Evolutionary conservation across 805 yeast species (phyloP), one percentile per base, ranked within the genome.

Genomic region (Wickerhamomyces bisporus): DNA sequence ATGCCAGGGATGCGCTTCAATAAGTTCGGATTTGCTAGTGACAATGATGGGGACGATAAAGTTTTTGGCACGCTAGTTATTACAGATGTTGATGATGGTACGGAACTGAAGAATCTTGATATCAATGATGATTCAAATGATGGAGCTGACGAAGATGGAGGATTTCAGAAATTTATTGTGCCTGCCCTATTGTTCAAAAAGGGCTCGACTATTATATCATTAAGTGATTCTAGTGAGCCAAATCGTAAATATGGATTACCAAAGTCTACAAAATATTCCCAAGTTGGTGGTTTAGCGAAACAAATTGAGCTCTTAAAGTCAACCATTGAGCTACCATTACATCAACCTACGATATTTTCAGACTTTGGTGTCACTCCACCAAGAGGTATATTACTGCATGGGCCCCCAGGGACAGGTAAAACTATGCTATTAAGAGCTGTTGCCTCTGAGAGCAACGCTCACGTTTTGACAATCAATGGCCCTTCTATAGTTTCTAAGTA

Each of bases 371-470:
- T 88, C 15, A 71, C 81, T 8, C 97, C 98, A 8, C 96, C 96
- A 12, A 69, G 96, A 40, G 98, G 98, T 26, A 78, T 91, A n/a
- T 64, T 91, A 13, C 62, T 91, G 11, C 95, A 91, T 62, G 98
- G 98, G 0, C 95, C 97, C 3, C 93, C 98, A 3, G 98, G 98
- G 4, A 91, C 97, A 0, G 98, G 98, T 36, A 91, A 91, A 58
- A 85, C 97, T 1, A 77, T 89, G 86, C 69, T 93, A 7, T 66
- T 93, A 26, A 73, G 85, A 38, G 82, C 95, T 20, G 79, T 91
- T 9, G 94, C 96, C 0, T 70, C 77, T 44, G 91, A 83, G 41
- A 66, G 75, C 2, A 73, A 81, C 43, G 94, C 95, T 0, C 98
- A 91, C 59, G 79, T 91, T 0, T 68, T 93, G 32, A 79, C 84